Conservation (phyloP, 768 basidiomycete species). For the Boletales sp. region DNA sequence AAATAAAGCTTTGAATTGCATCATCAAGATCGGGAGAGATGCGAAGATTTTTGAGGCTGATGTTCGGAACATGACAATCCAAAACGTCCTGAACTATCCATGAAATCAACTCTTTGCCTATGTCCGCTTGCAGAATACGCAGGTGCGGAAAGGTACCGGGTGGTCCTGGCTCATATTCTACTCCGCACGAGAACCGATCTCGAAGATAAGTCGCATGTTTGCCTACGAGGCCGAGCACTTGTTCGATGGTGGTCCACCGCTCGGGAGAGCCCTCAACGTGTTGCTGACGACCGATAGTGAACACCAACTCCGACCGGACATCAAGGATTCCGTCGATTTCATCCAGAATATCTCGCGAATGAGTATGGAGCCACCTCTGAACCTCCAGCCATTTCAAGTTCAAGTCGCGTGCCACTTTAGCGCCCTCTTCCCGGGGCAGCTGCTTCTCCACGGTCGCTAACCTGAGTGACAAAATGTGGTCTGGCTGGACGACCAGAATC, state of each 20-base stretch:
- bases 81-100: constrained; percentile 7
- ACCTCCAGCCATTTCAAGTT: constrained; percentile 9
- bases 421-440: background rate
- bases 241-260: constrained; percentile 29
- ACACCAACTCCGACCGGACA: constrained; percentile 32
- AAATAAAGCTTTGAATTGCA: constrained; percentile 13
- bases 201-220: constrained; percentile 1
- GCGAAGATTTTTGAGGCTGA: constrained; percentile 10
- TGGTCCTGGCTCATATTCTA: constrained; percentile 1
- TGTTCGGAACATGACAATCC: constrained; percentile 7
- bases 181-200: background rate
- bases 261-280: constrained; percentile 29
- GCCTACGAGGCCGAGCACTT: constrained; percentile 20
- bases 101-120: constrained; percentile 1
- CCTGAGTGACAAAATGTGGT: constrained; percentile 48
- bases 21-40: background rate
- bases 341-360: constrained; percentile 20
- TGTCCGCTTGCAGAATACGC: constrained; percentile 9
- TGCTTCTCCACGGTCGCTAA: constrained; percentile 39
- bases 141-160: constrained; percentile 15
- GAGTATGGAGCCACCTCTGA: constrained; percentile 17
- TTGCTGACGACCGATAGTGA: constrained; percentile 26
- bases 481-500: constrained; percentile 45
- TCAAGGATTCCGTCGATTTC: constrained; percentile 28
- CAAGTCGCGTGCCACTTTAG: constrained; percentile 10